phyloP scores from a whole-genome alignment of 78 protist species.

The Dictyostelium intermedium region DNA sequence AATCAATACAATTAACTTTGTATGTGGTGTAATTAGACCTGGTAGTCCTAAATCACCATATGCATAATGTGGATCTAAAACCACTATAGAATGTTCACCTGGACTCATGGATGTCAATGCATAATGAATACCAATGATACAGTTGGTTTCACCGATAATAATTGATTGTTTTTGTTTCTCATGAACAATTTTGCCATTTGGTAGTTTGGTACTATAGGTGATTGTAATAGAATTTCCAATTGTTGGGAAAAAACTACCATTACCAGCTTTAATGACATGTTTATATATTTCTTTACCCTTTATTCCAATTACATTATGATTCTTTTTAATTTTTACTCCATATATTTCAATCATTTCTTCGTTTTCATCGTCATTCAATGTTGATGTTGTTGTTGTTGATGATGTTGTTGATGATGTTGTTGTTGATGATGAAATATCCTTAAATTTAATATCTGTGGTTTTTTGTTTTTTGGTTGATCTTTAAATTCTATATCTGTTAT shows the following conservation, averaged over 20 bases:
- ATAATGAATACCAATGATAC: background rate
- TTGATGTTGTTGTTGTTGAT: background rate
- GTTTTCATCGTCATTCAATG: background rate
- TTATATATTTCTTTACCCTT: background rate
- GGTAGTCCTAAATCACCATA: conserved; percentile 8
- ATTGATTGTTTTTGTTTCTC: background rate
- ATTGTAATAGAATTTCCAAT: background rate
- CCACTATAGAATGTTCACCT: background rate
- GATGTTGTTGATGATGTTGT: background rate
- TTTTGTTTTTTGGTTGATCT: background rate
- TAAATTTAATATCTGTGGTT: background rate
- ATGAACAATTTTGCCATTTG: background rate
- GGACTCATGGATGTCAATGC: background rate
- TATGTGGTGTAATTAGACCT: background rate
- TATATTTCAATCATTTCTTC: background rate
- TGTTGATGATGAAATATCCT: background rate
- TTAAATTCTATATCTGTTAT: background rate
- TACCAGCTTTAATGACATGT: background rate
- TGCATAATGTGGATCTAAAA: background rate
- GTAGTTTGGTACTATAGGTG: background rate
- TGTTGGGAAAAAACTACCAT: background rate
- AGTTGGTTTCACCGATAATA: background rate
- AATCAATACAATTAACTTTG: background rate
- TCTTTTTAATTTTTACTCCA: background rate
- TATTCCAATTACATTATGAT: background rate